Evolutionary conservation across 495 filamentous ascomycete genomes (phyloP).

Genomic region (Physcia stellaris): DNA sequence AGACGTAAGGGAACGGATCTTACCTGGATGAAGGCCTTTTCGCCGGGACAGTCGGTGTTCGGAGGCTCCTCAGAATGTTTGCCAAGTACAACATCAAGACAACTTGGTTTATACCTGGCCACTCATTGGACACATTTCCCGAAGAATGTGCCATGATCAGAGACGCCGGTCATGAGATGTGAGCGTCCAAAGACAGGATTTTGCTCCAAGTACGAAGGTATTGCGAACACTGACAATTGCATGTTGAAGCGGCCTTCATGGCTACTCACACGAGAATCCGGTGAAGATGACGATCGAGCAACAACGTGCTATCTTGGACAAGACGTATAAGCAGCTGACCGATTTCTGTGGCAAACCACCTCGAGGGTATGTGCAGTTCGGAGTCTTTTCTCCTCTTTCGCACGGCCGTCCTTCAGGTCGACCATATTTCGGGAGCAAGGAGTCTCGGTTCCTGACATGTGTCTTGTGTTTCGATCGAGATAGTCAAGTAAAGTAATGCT

Average conservation of each 20-base stretch:
- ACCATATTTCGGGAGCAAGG: too few relatives aligned
- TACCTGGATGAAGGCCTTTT: constrained; percentile 38
- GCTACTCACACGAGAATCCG: constrained; percentile 67
- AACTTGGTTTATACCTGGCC: constrained; percentile 74
- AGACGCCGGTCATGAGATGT: constrained; percentile 68
- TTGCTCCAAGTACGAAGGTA: neutral
- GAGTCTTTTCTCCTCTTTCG: too few relatives aligned
- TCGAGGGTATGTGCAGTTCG: constrained; percentile 49
- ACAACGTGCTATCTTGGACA: constrained; percentile 61
- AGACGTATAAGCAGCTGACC: constrained; percentile 57
- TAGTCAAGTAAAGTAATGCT: constrained; percentile 28
- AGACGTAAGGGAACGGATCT: neutral
- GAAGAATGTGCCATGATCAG: constrained; percentile 59
- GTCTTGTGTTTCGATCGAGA: too few relatives aligned
- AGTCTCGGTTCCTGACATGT: too few relatives aligned
- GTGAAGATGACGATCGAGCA: constrained; percentile 58
- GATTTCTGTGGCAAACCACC: constrained; percentile 68
- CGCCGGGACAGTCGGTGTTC: constrained; percentile 59
- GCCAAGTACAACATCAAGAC: constrained; percentile 70
- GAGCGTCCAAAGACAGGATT: neutral
- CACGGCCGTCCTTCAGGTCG: too few relatives aligned
- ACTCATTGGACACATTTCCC: constrained; percentile 66
- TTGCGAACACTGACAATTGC: constrained; percentile 1
- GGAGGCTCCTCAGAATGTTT: constrained; percentile 60
- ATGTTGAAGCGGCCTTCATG: constrained; percentile 46